Percentiles rank a stretch among this genome's conserved stretches.
Conservation (phyloP, 108 stramenopile genomes). For the Conticribra guillardii region DNA sequence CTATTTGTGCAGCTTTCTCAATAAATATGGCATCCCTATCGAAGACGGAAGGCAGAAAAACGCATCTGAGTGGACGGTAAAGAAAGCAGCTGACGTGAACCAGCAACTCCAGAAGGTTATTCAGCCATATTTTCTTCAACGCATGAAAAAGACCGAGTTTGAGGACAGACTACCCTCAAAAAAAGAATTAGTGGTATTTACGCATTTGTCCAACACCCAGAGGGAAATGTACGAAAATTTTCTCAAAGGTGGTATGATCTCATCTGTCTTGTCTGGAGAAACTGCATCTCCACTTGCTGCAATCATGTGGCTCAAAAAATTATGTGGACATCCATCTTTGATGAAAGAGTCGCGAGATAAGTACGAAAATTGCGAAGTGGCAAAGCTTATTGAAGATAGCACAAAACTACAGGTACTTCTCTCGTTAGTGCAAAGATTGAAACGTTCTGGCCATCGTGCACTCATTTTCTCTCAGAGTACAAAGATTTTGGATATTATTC, state of each 20-base stretch:
- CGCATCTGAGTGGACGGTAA: constrained; percentile 62
- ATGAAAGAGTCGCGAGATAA: constrained; percentile 39
- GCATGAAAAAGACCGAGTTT: constrained; percentile 86
- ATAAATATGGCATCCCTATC: constrained; percentile 73
- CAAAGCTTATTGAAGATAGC: constrained; percentile 49
- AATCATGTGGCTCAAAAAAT: constrained; percentile 76
- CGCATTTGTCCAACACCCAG: constrained; percentile 82
- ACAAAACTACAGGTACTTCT: constrained; percentile 82
- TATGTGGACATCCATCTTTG: constrained; percentile 81
- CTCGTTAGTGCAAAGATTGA: constrained; percentile 60
- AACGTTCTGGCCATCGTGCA: constrained; percentile 76
- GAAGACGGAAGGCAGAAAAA: constrained; percentile 76
- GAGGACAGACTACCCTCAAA: constrained; percentile 88
- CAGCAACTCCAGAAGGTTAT: constrained; percentile 71
- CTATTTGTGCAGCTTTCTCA: constrained; percentile 54
- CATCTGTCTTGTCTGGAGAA: constrained; percentile 47
- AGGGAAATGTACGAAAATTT: constrained; percentile 79
- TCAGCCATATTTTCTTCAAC: constrained; percentile 88
- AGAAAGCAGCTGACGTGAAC: constrained; percentile 74
- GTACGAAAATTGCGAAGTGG: constrained; percentile 25
- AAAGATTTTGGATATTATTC: constrained; percentile 90
- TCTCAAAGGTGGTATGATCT: constrained; percentile 67
- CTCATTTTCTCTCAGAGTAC: constrained; percentile 95
- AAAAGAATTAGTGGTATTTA: constrained; percentile 93
- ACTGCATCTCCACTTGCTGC: constrained; percentile 63